Percentiles rank a stretch among this genome's conserved stretches.
phyloP scores from a whole-genome alignment of 495 filamentous ascomycete species.

The Aspergillus conjunctus region DNA sequence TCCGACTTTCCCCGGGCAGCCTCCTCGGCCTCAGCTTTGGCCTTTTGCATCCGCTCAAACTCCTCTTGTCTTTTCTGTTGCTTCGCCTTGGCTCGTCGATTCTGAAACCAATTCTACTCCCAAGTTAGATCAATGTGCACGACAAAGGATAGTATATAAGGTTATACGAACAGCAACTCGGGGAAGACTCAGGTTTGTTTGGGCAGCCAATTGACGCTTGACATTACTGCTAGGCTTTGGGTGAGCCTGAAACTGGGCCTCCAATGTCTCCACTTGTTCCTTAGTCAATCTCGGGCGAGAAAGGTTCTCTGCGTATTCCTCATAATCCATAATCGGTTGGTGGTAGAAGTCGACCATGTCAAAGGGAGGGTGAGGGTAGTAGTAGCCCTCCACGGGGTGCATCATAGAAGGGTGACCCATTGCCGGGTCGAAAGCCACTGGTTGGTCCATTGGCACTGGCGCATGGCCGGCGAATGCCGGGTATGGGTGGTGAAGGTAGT shows the following conservation, averaged over 20 bases:
- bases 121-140: constrained; percentile 19
- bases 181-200: constrained; percentile 71
- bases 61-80: constrained; percentile 73
- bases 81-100: constrained; percentile 81
- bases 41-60: constrained; percentile 57
- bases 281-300: constrained; percentile 72
- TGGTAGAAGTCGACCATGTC: constrained; percentile 53
- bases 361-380: constrained; percentile 46
- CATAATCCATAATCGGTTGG: constrained; percentile 54
- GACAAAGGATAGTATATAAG: neutral
- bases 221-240: constrained; percentile 76
- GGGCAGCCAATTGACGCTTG: constrained; percentile 72
- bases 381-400: constrained; percentile 48
- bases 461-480: constrained; percentile 38
- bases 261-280: constrained; percentile 77
- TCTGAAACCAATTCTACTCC: constrained; percentile 87
- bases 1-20: constrained; percentile 42
- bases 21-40: constrained; percentile 51
- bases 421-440: constrained; percentile 42
- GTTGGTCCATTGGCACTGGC: constrained; percentile 44
- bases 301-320: constrained; percentile 53
- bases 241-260: constrained; percentile 72
- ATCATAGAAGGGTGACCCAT: constrained; percentile 49
- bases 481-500: constrained; percentile 50
- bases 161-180: constrained; percentile 69